Base-by-base conservation (phyloP, 2,329 filamentous ascomycete species). In the Penicillium glabrum region DNA sequence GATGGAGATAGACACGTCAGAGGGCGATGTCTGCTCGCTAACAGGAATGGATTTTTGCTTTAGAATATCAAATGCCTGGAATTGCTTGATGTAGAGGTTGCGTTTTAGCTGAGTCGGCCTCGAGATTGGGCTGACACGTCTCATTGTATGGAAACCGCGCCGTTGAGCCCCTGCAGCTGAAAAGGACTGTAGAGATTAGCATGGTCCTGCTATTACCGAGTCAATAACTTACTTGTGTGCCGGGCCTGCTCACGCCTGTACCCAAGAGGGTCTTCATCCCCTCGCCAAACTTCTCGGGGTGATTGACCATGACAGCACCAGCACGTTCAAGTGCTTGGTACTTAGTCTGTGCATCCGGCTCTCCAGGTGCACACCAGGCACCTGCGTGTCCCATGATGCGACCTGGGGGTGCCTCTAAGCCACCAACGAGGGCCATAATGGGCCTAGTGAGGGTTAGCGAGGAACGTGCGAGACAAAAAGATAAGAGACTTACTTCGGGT, bases 371-470 rank as follows among this genome's bases (percentile, higher is more conserved):
- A 52, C 81, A 79, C 79, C 89, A 90, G 14, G 90, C 90, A 44
- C 90, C 90, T 10, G 89, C 88, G 70, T 93, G 90, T 10, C 90
- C 90, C 89, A 93, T 92, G 44, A 91, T 82, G 23, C 83, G 82
- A 14, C 86, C 86, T 16, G 79, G 76, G 6, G 82, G 81, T n/a
- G 87, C 87, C 60, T 84, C 76, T 47, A 86, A 75, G 5, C 90
- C 89, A 29, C 84, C 89, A 27, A 93, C 80, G 6, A 91, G 77
- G 46, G 86, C 89, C 67, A 88, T 86, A 45, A 93, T 89, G 0
- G 90, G 89, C 65, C 86, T 88, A 57, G 29, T 16, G 9, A 16
- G 14, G 26, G 51, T 70, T 51, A 72, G 61, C 59, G 26, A 51
- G 10, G 6, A n/a, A 14, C 13, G 16, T 24, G 10, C 19, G 4